Evolutionary conservation across 176 grass and related monocot species (phyloP).

Genomic region (Aegilops sharonensis): DNA sequence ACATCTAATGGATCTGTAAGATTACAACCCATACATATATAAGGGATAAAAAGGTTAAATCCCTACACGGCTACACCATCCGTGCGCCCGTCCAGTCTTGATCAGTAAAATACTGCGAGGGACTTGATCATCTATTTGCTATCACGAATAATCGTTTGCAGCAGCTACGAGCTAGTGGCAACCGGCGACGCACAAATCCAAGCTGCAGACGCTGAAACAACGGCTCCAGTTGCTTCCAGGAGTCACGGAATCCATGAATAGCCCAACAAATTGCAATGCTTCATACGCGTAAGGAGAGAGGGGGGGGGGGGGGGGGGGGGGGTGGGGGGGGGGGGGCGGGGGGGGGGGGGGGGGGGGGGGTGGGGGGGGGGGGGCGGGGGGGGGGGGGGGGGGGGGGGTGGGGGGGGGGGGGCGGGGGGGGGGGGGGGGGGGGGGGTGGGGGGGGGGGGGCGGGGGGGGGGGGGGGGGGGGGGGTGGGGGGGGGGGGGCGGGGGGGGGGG

Average conservation of each 20-base stretch:
- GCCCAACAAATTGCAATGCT: neutral
- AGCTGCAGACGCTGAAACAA: neutral
- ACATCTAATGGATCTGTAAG: constrained; percentile 7
- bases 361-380: too few relatives aligned
- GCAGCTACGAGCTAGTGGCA: neutral
- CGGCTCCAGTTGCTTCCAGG: neutral
- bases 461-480: too few relatives aligned
- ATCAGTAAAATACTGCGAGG: neutral
- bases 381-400: too few relatives aligned
- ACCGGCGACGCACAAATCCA: neutral
- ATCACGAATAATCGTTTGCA: neutral
- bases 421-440: too few relatives aligned
- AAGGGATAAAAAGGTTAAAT: neutral
- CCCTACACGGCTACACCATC: neutral
- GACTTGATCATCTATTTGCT: neutral
- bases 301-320: too few relatives aligned
- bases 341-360: too few relatives aligned
- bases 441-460: too few relatives aligned
- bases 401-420: too few relatives aligned
- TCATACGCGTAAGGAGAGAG: neutral
- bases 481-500: too few relatives aligned
- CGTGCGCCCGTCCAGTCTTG: neutral
- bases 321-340: too few relatives aligned
- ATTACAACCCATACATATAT: neutral
- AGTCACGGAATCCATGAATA: neutral